phyloP scores from a whole-genome alignment of 257 asterid genomes.

The Orobanche coerulescens region DNA sequence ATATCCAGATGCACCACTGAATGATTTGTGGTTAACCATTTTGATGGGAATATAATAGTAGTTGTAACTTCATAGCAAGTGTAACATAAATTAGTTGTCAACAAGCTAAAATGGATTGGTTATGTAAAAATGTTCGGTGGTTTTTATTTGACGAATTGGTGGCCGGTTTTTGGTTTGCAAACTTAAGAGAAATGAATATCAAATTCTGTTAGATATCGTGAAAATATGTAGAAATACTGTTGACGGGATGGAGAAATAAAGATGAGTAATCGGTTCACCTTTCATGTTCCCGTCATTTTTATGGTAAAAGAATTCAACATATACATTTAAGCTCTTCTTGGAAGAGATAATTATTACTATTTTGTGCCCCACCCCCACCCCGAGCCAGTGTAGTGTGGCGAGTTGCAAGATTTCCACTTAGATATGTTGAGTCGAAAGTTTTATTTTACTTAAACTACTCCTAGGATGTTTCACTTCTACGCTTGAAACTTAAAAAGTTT shows the following conservation, averaged over 20 bases:
- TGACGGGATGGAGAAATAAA: slow-evolving; percentile 1
- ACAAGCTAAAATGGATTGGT: background rate
- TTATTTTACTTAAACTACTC: slow-evolving; percentile 1
- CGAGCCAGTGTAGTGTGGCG: slow-evolving; percentile 14
- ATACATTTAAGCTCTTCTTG: background rate
- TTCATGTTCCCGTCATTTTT: slow-evolving; percentile 14
- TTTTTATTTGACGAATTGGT: background rate
- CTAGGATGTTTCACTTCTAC: slow-evolving; percentile 7
- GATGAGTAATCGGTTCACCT: background rate
- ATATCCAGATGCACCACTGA: slow-evolving; percentile 15
- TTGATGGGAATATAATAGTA: background rate
- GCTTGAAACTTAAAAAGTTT: background rate
- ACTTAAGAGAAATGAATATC: background rate
- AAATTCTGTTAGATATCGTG: background rate
- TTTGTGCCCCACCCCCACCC: too few relatives aligned
- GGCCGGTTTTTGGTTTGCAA: slow-evolving; percentile 1
- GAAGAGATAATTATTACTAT: background rate
- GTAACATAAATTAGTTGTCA: slow-evolving; percentile 8
- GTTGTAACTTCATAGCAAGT: background rate
- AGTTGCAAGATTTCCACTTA: slow-evolving; percentile 21
- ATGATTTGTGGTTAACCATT: slow-evolving; percentile 2
- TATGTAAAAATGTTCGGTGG: background rate
- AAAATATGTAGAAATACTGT: background rate
- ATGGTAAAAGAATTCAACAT: slow-evolving; percentile 4
- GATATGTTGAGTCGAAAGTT: background rate